Base-by-base conservation (phyloP, 2,329 filamentous ascomycete species). In the Cercospora citrullina region DNA sequence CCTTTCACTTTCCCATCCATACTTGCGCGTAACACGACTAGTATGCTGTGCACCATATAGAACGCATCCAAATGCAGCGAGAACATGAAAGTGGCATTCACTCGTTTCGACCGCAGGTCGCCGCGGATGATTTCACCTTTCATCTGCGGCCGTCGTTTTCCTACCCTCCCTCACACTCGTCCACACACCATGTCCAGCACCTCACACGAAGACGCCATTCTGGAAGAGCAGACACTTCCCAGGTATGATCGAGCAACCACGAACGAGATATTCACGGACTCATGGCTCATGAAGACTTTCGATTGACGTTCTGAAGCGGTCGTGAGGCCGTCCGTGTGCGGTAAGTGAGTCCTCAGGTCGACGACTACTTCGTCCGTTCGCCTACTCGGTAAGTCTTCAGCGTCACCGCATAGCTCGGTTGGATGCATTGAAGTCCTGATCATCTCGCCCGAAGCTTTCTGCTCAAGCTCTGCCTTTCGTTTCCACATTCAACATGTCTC, bases 211-310 rank as follows among this genome's bases (percentile, higher is more conserved):
- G 21, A 7, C 23, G 10, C 51, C 21, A 55, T 55, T 16, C 18
- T 30, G 7, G 60, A 75, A 72, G 57, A 69, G 51, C 61, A 69
- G 31, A 66, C 33, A 9, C 48, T 71, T 9, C 65, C 65, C 1
- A 58, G 39, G 12, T 75, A 74, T 39, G 36, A 39, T n/a, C 36
- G 36, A 0, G 36, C 36, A 7, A 39, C 36, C 36, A n/a, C 36
- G 6, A 39, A 39, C 14, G 36, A 39, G 36, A n/a, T 39, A 1
- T 39, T n/a, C 2, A 39, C 36, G 5, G 36, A 39, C 5, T 14
- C 14, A 39, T 16, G 36, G 36, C 36, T 39, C 14, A 39, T n/a
- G 36, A 4, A 39, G 5, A 4, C 2, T 0, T 39, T 39, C 6
- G 36, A 16, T 4, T 39, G 14, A 31, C 28, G 28, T 7, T 30